These are phyloP conservation scores for Theileria equi DNA, from an alignment of 169 alveolate species.

Conservation along the genomic window DNA sequence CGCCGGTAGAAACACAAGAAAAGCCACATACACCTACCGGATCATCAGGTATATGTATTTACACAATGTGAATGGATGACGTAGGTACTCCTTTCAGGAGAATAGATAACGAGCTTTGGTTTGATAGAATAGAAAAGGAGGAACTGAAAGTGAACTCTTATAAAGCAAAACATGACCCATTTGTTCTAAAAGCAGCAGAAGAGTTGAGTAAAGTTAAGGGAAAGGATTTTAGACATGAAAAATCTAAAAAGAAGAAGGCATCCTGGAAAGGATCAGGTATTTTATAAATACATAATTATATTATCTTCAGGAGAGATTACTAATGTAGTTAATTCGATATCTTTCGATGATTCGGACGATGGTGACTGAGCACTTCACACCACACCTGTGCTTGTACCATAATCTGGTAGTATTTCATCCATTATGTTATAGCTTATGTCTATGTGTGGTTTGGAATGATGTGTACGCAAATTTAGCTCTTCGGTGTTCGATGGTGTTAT, in stretches of 20 bases:
- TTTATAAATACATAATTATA: neutral
- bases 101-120: constrained; percentile 53
- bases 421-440: too few species aligned
- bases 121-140: constrained; percentile 48
- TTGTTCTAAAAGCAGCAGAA: constrained; percentile 53
- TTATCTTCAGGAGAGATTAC: constrained; percentile 44
- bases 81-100: constrained; percentile 45
- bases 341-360: constrained; percentile 56
- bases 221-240: constrained; percentile 76
- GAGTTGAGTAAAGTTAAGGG: constrained; percentile 71
- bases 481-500: too few species aligned
- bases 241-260: constrained; percentile 77
- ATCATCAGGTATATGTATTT: constrained; percentile 9
- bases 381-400: too few species aligned
- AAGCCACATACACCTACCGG: neutral
- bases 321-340: constrained; percentile 37
- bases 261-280: constrained; percentile 80
- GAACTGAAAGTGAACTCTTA: constrained; percentile 51
- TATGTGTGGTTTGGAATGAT: too few species aligned
- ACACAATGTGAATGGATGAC: neutral
- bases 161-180: constrained; percentile 39
- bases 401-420: too few species aligned
- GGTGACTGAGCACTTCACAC: too few species aligned
- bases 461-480: too few species aligned
- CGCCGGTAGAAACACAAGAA: neutral